A percentile compares a stretch with the other conserved stretches of the same genome.
phyloP scores from a whole-genome alignment of 352 stramenopile species.

The Phytophthora tubulina region DNA sequence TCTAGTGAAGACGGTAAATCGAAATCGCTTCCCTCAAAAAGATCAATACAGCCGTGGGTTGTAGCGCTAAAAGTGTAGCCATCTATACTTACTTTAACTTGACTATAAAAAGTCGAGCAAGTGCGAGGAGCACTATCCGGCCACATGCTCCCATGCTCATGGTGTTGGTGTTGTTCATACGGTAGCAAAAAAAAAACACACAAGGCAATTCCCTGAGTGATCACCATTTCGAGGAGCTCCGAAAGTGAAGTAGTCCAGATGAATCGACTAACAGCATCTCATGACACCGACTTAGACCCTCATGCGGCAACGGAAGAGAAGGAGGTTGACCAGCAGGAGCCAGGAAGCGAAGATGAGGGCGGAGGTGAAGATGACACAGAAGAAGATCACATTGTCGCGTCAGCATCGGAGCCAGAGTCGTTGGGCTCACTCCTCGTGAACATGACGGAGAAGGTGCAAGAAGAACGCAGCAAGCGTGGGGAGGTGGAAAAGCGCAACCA shows the following conservation, averaged over 20 bases:
- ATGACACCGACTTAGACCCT: constrained; percentile 19
- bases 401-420: constrained; percentile 37
- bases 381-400: constrained; percentile 5
- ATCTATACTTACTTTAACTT: constrained; percentile 42
- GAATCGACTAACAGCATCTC: constrained; percentile 7
- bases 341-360: constrained; percentile 19
- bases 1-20: no score
- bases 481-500: constrained; percentile 76
- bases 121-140: constrained; percentile 1
- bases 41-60: neutral
- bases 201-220: neutral
- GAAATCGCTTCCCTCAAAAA: no score
- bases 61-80: constrained; percentile 23
- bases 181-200: no score
- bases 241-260: constrained; percentile 9
- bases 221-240: neutral
- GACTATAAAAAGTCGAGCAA: constrained; percentile 29
- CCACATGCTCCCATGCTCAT: constrained; percentile 6
- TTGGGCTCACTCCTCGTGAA: constrained; percentile 64
- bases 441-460: constrained; percentile 72
- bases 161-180: constrained; percentile 6
- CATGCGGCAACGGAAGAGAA: constrained; percentile 9
- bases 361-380: constrained; percentile 11
- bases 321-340: constrained; percentile 20
- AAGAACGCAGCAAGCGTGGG: constrained; percentile 57